Evolutionary conservation across 2,329 filamentous ascomycete species (phyloP), one percentile per base, ranked within the genome.

Genomic region (Cercospora sojina): DNA sequence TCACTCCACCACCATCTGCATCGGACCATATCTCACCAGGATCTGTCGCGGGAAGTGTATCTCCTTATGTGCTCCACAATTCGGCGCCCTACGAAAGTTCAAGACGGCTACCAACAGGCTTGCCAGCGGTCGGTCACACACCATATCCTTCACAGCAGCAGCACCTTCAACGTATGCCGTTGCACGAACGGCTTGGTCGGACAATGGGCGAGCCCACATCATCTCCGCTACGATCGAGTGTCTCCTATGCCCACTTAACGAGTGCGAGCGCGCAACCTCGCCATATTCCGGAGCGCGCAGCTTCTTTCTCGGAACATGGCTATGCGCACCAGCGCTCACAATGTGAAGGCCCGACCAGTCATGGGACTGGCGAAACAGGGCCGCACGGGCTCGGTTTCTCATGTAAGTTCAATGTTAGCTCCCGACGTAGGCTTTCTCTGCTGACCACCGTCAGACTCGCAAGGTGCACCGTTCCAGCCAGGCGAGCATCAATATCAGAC

Each of bases 1-100:
- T 91, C 74, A 85, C 85, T 61, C 83, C 86, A 55, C 81, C 82
- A 7, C 82, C 83, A 49, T 83, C 82, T 29, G 80, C 80, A 20
- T 81, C 80, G n/a, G 81, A 82, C 29, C 79, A 79, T 5, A 74
- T 82, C 10, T 83, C 82, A 5, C 81, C 82, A 0, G 78, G 78
- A 3, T 82, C 82, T 13, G 75, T 76, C 8, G 69, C 69, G 7
- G 79, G 80, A 38, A 80, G 79, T 27, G 75, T 73, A 35, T 78
- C 79, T 10, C 75, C 79, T 8, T 71, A 70, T 57, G 58, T 67
- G 10, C 3, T 83, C 78, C 69, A 78, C 75, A 53, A 81, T 64
- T 62, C 72, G n/a, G 27, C 60, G 7, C 66, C 64, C 9, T 69
- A 73, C 43, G 74, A 73, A 12, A 69, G 64, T 25, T 70, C 72